Base-by-base conservation (phyloP, 192 early-diverging fungal genomes). In the Gryganskiella cystojenkinii region DNA sequence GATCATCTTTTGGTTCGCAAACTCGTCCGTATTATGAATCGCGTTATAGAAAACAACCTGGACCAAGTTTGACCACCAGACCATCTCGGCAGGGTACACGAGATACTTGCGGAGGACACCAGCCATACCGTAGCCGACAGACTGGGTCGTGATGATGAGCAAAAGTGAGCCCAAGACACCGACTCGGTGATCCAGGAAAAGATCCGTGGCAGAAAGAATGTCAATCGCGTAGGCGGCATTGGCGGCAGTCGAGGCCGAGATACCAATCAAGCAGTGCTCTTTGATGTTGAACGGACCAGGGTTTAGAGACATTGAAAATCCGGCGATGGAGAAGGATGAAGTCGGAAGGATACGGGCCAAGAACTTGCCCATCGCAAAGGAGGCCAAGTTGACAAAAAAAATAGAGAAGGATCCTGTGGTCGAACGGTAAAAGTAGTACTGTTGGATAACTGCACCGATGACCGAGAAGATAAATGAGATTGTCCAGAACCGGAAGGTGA, bases 21-120 rank as follows among this genome's bases (percentile, higher is more conserved):
- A 53, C 51, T 53, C 51, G 14, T 53, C 28, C 1, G 51, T 31
- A 30, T 53, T 53, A 44, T 73, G 71, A 19, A 73, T 50, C 1
- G 84, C 80, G 53, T 78, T 81, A 56, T 71, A 84, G 10, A 82
- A 51, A 3, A 78, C 69, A 24, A 78, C 82, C 30, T 73, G 70
- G 20, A 83, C 82, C 20, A 97, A 83, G 31, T 83, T 90, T 0
- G 83, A 56, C 7, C 95, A 95, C 95, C 95, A 98, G 35, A 92
- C 79, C 92, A 95, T 95, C 8, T 85, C 82, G 4, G 89, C 66
- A 22, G 93, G 94, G 51, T 91, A 85, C 11, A 88, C 93, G 17
- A 57, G 69, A 64, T 14, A 65, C 63, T 53, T 53, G 40, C 96
- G 89, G n/a, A 87, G 80, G 7, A 94, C 71, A 55, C 94, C 95